phyloP scores from a whole-genome alignment of 352 stramenopile genomes.

The Salisapilia sapeloensis region DNA sequence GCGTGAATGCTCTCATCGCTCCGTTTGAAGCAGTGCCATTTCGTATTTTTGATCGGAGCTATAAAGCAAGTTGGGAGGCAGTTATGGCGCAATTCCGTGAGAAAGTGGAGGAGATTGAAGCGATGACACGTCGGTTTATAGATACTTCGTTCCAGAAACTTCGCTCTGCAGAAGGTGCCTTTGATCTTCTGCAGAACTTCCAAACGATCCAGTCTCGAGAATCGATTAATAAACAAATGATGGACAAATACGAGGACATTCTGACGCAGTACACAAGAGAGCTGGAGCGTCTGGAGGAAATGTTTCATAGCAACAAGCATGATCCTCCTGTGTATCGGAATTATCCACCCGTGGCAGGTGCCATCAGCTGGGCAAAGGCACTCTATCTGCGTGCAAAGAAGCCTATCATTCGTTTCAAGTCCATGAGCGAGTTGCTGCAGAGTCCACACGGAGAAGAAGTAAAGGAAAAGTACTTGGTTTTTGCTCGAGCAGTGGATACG shows the following conservation, averaged over 20 bases:
- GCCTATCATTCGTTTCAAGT: slow-evolving; percentile 87
- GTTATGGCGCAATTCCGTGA: slow-evolving; percentile 91
- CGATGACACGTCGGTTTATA: slow-evolving; percentile 91
- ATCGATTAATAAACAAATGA: slow-evolving; percentile 94
- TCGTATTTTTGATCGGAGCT: slow-evolving; percentile 87
- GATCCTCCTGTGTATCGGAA: slow-evolving; percentile 87
- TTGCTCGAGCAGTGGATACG: slow-evolving; percentile 82
- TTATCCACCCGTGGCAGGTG: slow-evolving; percentile 77
- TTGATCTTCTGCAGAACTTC: slow-evolving; percentile 95
- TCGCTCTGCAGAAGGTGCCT: slow-evolving; percentile 86
- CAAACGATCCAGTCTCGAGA: slow-evolving; percentile 91
- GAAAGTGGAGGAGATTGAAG: slow-evolving; percentile 89
- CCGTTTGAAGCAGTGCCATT: slow-evolving; percentile 84
- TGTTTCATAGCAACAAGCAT: slow-evolving; percentile 79
- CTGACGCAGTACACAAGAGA: slow-evolving; percentile 93
- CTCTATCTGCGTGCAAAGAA: slow-evolving; percentile 88
- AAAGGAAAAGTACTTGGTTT: slow-evolving; percentile 90
- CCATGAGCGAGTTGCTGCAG: slow-evolving; percentile 87
- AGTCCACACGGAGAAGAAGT: slow-evolving; percentile 83
- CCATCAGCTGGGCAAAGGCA: slow-evolving; percentile 67
- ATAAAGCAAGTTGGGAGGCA: slow-evolving; percentile 89
- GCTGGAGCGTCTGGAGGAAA: slow-evolving; percentile 79
- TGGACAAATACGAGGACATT: slow-evolving; percentile 95
- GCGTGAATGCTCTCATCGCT: slow-evolving; percentile 68
- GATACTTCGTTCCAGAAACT: slow-evolving; percentile 93